Evolutionary conservation across 495 filamentous ascomycete species (phyloP).

Genomic region (Neurospora sp.): DNA sequence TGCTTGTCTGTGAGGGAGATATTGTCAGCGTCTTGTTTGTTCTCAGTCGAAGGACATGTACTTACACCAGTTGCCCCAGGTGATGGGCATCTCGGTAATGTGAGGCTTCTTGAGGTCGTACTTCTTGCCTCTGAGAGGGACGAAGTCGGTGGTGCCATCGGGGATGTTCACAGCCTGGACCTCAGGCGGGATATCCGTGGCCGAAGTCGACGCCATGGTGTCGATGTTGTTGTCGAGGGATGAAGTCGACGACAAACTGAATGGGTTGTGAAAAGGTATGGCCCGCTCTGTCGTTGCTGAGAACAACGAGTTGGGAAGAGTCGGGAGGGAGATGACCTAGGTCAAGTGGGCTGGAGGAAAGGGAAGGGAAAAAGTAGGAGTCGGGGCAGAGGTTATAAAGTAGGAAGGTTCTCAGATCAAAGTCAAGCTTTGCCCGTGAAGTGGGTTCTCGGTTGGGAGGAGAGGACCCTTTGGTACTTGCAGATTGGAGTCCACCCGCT

Average conservation of each 20-base stretch:
- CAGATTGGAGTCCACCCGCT: not conserved
- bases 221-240: not conserved
- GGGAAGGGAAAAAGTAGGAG: not conserved
- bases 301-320: not conserved
- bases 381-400: not conserved
- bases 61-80: conserved; percentile 63
- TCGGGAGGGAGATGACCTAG: not conserved
- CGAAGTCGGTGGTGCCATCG: conserved; percentile 40
- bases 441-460: not conserved
- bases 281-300: not conserved
- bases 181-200: conserved; percentile 10
- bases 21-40: not conserved
- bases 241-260: not conserved
- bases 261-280: not conserved
- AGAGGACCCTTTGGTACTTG: not conserved
- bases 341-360: not conserved
- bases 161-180: conserved; percentile 29
- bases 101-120: conserved; percentile 41
- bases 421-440: not conserved
- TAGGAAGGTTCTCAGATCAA: not conserved
- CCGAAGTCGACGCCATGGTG: conserved; percentile 36
- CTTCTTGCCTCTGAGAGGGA: conserved; percentile 33
- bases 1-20: conserved; percentile 54
- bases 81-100: conserved; percentile 57
- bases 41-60: not conserved